phyloP scores from a whole-genome alignment of 164 flowering plant genomes.

The Kingdonia uniflora region DNA sequence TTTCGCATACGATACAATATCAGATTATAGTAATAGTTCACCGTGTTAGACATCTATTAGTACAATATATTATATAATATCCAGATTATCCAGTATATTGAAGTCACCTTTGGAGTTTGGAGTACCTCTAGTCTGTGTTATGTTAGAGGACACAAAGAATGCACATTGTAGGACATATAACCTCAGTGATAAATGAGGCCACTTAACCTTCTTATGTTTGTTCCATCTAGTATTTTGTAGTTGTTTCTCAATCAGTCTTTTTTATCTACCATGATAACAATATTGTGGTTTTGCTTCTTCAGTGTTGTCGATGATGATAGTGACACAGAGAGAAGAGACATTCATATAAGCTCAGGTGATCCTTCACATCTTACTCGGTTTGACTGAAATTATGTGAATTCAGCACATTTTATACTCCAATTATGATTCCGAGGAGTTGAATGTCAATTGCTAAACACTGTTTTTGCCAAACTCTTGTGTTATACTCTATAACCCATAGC shows the following conservation, averaged over 20 bases:
- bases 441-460: background rate
- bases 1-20: too few species aligned
- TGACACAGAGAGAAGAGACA: constrained; percentile 23
- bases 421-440: background rate
- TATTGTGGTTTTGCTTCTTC: constrained; percentile 13
- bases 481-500: too few species aligned
- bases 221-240: background rate
- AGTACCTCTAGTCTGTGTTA: too few species aligned
- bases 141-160: too few species aligned
- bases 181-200: background rate
- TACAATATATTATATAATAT: too few species aligned
- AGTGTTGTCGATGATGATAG: constrained; percentile 79
- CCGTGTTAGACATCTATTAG: too few species aligned
- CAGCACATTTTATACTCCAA: background rate
- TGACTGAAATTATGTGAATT: background rate
- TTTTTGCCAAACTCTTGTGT: too few species aligned
- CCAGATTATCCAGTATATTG: too few species aligned
- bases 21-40: too few species aligned
- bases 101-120: too few species aligned
- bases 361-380: constrained; percentile 6
- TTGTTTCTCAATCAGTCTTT: background rate
- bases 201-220: background rate
- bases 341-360: constrained; percentile 44
- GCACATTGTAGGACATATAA: too few species aligned
- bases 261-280: background rate